Evolutionary conservation across 345 rosid genomes (phyloP), one percentile per base, ranked within the genome.

Genomic region (Eucalyptus pauciflora): DNA sequence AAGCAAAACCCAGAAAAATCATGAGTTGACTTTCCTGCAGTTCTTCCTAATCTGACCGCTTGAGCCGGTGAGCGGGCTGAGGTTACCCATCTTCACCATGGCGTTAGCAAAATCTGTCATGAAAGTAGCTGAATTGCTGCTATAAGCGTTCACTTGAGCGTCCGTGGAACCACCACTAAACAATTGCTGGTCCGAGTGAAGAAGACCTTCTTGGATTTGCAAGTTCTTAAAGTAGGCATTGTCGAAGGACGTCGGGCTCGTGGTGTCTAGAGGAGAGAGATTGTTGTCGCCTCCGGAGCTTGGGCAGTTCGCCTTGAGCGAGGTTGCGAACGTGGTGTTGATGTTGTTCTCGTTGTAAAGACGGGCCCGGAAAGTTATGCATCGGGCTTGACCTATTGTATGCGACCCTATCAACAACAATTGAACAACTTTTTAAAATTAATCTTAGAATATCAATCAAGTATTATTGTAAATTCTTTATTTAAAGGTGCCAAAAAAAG

Each of bases 101-200:
- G 95, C 94, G 43, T 85, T 92, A 3, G 92, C 95, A 76, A 96
- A 96, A 87, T 91, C 93, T n/a, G 83, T 58, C 60, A n/a, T 86
- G 91, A 95, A 96, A 48, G 91, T 22, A 20, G 41, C 37, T 86
- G 50, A 67, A 71, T 89, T 89, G 33, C 87, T 46, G 89, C 93
- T 93, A 58, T 93, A 96, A 76, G 93, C 87, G 27, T 86, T 92
- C 79, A 95, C 96, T 76, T 90, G 93, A 58, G 90, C 27, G 29
- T 93, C 90, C 5, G 95, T 94, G 22, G 96, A 91, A 1, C 95
- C 95, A 4, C 93, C 92, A 43, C 83, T 93, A 29, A 93, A 95
- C 86, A 96, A 94, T 88, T 93, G 90, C 49, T 96, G 97, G 85
- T 96, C 96, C 6, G 96, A 96, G 56, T 94, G 95, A 60, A 94